A percentile compares a stretch with the other conserved stretches of the same genome.
Evolutionary conservation across 306 rosid genomes (phyloP).

Genomic region (Myrica gale): DNA sequence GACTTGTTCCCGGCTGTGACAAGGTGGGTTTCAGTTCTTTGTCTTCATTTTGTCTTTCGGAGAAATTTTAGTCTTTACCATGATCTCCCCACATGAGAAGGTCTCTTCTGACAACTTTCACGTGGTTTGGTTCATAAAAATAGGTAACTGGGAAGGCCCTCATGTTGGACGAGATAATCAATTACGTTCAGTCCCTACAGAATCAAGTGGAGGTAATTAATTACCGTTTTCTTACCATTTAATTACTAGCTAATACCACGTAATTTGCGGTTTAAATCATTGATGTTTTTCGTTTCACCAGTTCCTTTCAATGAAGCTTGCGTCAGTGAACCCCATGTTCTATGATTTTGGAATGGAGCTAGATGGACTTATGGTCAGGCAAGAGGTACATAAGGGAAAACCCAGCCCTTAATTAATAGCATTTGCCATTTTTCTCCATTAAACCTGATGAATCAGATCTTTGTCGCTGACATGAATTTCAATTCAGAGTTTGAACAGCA

Average conservation of each 20-base stretch:
- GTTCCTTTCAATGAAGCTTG: constrained; percentile 93
- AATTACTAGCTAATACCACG: background rate
- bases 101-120: constrained; percentile 39
- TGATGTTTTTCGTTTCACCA: constrained; percentile 29
- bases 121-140: constrained; percentile 36
- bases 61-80: background rate
- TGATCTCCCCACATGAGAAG: background rate
- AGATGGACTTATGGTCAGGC: constrained; percentile 50
- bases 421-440: background rate
- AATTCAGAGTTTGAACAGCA: constrained; percentile 44
- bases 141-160: constrained; percentile 96
- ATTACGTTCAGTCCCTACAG: constrained; percentile 97
- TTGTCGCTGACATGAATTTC: constrained; percentile 6
- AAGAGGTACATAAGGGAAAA: constrained; percentile 50
- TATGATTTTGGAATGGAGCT: constrained; percentile 67
- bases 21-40: constrained; percentile 47
- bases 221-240: background rate
- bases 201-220: constrained; percentile 88
- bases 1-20: constrained; percentile 95
- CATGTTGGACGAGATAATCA: constrained; percentile 96
- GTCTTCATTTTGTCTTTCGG: constrained; percentile 29
- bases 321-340: constrained; percentile 65
- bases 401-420: background rate
- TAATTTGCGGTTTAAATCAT: background rate
- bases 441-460: constrained; percentile 11